phyloP scores from a whole-genome alignment of 176 grass and related monocot species.

The Carex pumila region DNA sequence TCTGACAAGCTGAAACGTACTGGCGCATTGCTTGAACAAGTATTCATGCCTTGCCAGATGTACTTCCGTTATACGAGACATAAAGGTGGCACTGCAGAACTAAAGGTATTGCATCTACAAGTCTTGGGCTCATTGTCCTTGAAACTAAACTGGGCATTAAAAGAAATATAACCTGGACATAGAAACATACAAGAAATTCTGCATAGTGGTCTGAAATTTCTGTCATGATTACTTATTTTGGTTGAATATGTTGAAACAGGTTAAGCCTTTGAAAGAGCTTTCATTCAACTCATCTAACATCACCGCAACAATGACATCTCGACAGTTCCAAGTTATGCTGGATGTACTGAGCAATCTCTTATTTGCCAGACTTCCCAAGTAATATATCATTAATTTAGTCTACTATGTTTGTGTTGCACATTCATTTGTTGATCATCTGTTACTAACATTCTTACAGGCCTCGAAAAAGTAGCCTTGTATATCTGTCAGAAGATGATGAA shows the following conservation, averaged over 20 bases:
- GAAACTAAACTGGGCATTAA: not conserved
- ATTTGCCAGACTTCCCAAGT: slow-evolving; percentile 86
- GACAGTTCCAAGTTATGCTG: slow-evolving; percentile 98
- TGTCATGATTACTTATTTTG: slow-evolving; percentile 9
- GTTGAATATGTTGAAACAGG: slow-evolving; percentile 39
- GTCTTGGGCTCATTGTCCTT: not conserved
- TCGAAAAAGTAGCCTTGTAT: slow-evolving; percentile 85
- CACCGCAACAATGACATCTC: slow-evolving; percentile 95
- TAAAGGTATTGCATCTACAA: slow-evolving; percentile 56
- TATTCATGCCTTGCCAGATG: slow-evolving; percentile 99
- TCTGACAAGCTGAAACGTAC: slow-evolving; percentile 87
- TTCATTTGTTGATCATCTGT: slow-evolving; percentile 3
- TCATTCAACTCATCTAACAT: slow-evolving; percentile 94
- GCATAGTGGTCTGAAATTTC: not conserved
- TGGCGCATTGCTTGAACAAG: slow-evolving; percentile 89
- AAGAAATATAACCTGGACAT: not conserved
- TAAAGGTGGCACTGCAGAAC: slow-evolving; percentile 90
- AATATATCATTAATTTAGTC: slow-evolving; percentile 26
- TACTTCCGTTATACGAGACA: slow-evolving; percentile 91
- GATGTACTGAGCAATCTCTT: slow-evolving; percentile 97
- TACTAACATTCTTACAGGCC: slow-evolving; percentile 43
- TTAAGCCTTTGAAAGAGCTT: slow-evolving; percentile 92
- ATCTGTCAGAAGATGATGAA: slow-evolving; percentile 91
- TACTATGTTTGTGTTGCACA: not conserved
- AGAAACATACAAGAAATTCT: not conserved